phyloP scores from a whole-genome alignment of 1,284 basidiomycete species.

The Dichomitus squalens region DNA sequence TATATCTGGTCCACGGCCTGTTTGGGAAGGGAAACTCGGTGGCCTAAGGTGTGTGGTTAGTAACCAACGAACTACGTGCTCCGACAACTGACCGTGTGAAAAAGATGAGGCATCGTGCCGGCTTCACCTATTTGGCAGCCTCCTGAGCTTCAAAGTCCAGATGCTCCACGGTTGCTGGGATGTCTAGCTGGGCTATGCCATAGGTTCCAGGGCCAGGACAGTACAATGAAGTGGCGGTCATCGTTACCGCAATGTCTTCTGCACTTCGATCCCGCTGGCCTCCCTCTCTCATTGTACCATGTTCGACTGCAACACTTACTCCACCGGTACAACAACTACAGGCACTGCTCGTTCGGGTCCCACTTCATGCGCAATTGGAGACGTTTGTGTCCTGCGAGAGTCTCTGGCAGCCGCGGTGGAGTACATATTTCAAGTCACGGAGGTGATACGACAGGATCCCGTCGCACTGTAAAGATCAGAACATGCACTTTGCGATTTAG shows the following conservation, averaged over 20 bases:
- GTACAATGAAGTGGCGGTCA: neutral
- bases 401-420: neutral
- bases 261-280: too few species aligned
- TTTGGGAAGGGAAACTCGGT: neutral
- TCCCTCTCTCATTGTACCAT: too few species aligned
- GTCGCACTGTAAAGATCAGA: neutral
- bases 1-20: neutral
- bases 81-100: neutral
- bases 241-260: neutral
- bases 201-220: neutral
- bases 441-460: neutral
- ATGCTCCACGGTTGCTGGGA: neutral
- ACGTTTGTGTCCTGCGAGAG: neutral
- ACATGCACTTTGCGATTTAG: neutral
- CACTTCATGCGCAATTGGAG: neutral
- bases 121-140: neutral
- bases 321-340: too few species aligned
- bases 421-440: neutral
- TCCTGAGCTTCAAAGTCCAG: neutral
- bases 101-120: neutral
- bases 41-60: neutral
- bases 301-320: too few species aligned
- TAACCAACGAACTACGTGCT: neutral
- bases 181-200: neutral
- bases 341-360: too few species aligned